These are phyloP conservation scores for Plasmodium knowlesi DNA, from an alignment of 169 alveolate species.

Conservation along the genomic window DNA sequence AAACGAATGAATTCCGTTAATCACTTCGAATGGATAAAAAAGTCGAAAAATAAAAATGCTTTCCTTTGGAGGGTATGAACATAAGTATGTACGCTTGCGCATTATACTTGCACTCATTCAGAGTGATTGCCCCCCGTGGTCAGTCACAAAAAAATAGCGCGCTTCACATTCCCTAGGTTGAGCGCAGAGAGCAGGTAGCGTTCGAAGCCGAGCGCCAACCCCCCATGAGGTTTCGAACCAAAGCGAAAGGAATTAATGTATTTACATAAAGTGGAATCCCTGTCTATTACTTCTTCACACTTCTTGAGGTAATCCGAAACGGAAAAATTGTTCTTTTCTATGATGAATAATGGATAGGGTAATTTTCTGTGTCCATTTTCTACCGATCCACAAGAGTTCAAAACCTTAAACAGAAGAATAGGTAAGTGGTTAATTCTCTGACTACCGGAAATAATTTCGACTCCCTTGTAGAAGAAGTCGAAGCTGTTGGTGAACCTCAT, in stretches of 20 bases:
- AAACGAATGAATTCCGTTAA: not conserved
- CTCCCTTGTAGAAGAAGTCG: slow-evolving; percentile 48
- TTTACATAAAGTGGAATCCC: slow-evolving; percentile 15
- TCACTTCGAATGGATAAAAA: not conserved
- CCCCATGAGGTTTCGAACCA: slow-evolving; percentile 62
- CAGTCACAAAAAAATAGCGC: not conserved
- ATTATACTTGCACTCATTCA: not conserved
- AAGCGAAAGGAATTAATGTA: slow-evolving; percentile 38
- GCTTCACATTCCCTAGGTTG: slow-evolving; percentile 18
- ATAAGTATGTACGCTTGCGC: not conserved
- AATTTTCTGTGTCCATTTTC: not conserved
- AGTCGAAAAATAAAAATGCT: not conserved
- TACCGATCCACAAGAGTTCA: not conserved
- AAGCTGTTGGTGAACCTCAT: slow-evolving; percentile 49
- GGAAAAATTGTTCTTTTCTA: not conserved
- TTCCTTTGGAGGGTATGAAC: not conserved
- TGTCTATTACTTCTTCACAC: not conserved
- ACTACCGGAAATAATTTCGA: slow-evolving; percentile 57
- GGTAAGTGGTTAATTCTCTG: slow-evolving; percentile 61
- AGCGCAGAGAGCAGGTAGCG: slow-evolving; percentile 19
- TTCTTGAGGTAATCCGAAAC: not conserved
- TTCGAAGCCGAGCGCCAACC: slow-evolving; percentile 56
- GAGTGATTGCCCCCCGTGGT: not conserved
- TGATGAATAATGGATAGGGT: not conserved
- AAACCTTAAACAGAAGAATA: not conserved